Base-by-base conservation (phyloP, 2,329 filamentous ascomycete species). In the Colletotrichum tropicicola region DNA sequence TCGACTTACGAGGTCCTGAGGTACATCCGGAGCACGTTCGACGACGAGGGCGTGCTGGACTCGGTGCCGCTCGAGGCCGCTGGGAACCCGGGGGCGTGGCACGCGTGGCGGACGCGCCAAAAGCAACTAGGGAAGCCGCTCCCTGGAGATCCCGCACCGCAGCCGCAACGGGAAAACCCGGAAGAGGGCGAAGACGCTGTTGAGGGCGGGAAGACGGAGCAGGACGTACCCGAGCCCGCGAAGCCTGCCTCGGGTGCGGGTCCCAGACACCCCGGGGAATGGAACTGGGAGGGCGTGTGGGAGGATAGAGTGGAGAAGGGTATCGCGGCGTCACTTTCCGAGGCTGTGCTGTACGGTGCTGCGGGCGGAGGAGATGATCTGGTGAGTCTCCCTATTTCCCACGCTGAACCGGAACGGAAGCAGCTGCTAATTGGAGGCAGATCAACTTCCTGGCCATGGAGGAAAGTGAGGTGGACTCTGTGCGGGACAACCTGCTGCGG, bases 251-350 rank as follows among this genome's bases (percentile, higher is more conserved):
- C 69, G 64, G 8, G 43, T 5, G 48, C 53, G 10, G 52, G 52
- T 8, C 44, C 78, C 35, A 79, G 89, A 65, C 83, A 86, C 52
- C 93, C 93, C 0, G 92, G 91, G 6, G 91, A 97, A 71, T 98
- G 95, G 95, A 97, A 97, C 74, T 98, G 95, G 95, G 93, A 97
- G 72, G 94, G 95, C 0, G 95, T 98, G 0, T 99, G 95, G 95
- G 92, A 97, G 74, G 91, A 94, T 68, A 87, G 95, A 58, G 94
- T 97, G 1, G 90, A 88, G 77, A 92, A 91, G 75, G 91, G 91
- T 17, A 87, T 98, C 44, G 87, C 90, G 53, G 85, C 87, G 9
- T 97, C 93, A 72, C 79, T 93, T 52, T 92, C 92, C 1, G 95
- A 98, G 70, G 82, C 89, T 2, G 89, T 93, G 5, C 79, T 98